phyloP scores from a whole-genome alignment of 148 eudicot genomes.

The Rhododendron molle region DNA sequence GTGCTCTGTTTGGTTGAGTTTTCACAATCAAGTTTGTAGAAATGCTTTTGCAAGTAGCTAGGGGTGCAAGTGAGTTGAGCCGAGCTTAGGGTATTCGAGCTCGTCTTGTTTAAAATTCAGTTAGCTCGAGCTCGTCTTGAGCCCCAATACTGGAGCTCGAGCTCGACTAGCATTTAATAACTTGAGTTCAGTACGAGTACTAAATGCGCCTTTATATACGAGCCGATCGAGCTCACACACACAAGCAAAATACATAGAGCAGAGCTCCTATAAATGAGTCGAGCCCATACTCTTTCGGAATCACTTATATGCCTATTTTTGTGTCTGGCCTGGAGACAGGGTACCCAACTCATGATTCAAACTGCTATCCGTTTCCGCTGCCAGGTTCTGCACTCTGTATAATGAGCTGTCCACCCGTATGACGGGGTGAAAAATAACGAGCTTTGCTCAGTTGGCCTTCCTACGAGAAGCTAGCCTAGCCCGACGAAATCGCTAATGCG shows the following conservation, averaged over 20 bases:
- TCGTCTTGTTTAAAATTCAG: no score
- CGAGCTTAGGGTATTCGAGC: no score
- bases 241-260: neutral
- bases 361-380: no score
- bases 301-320: neutral
- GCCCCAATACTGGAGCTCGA: no score
- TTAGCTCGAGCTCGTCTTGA: no score
- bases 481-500: no score
- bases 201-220: no score
- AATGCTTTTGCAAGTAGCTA: neutral
- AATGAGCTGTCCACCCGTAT: no score
- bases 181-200: neutral
- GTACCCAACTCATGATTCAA: no score
- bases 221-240: no score
- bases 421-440: neutral
- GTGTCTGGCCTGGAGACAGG: neutral
- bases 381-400: no score
- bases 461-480: neutral
- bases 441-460: neutral
- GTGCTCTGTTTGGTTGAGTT: neutral
- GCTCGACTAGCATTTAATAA: no score
- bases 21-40: neutral
- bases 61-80: neutral
- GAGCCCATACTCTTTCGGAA: neutral
- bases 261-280: neutral